These are phyloP conservation scores for Akanthomyces muscarius DNA, from an alignment of 2,329 filamentous ascomycete species.

Conservation along the genomic window DNA sequence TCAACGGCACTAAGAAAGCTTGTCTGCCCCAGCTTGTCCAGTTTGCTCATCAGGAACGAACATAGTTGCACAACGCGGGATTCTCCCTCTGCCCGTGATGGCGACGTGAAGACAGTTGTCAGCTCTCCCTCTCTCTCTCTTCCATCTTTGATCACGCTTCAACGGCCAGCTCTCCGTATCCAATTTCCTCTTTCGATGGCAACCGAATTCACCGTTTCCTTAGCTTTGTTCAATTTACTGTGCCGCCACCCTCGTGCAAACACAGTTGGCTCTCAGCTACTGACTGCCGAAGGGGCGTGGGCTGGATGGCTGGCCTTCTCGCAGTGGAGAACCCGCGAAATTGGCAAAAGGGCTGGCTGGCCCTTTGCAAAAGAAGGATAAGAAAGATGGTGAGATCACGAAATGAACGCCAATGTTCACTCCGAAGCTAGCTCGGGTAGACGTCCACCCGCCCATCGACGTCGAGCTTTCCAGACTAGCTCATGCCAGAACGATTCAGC, in stretches of 20 bases:
- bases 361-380: neutral
- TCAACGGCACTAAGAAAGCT: constrained; percentile 2
- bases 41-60: too few relatives aligned
- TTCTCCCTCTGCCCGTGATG: neutral
- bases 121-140: neutral
- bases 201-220: neutral
- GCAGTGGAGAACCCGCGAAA: neutral
- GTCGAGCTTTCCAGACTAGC: neutral
- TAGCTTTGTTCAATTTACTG: neutral
- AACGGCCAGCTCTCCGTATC: too few relatives aligned
- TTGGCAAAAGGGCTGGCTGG: neutral
- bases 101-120: neutral
- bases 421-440: too few relatives aligned
- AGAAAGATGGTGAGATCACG: neutral
- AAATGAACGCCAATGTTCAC: too few relatives aligned
- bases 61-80: too few relatives aligned
- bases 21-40: neutral
- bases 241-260: neutral
- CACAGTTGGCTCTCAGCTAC: neutral
- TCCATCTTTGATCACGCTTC: too few relatives aligned
- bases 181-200: neutral
- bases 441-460: too few relatives aligned
- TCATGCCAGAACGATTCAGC: neutral
- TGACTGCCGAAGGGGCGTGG: neutral
- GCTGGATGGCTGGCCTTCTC: neutral